Evolutionary conservation across 2,329 filamentous ascomycete species (phyloP), one percentile per base, ranked within the genome.

Genomic region (Arthrinium phaeospermum): DNA sequence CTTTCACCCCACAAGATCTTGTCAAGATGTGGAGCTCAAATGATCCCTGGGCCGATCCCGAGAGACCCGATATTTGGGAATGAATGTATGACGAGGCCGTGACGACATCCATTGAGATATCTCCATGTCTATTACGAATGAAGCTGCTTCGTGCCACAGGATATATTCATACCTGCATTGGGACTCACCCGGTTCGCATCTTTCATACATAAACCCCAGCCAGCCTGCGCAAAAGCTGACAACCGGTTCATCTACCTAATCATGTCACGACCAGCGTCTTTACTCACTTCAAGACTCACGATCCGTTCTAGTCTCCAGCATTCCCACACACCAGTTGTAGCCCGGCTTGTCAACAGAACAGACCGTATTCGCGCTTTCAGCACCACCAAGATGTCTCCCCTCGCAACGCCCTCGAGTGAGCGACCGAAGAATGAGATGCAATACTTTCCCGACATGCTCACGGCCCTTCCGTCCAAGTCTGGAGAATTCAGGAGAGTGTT

Each of bases 401-500:
- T 81, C 41, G 70, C 76, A 2, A 80, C 76, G 2, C 80, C 80
- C 3, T 81, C 78, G 22, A 79, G 73, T 64, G 82, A 85, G 24
- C 84, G 81, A 22, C 86, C 86, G 4, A 81, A 82, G 69, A 82
- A 87, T 69, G 83, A 91, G 75, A 91, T 92, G 88, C 86, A 86
- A n/a, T 88, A 90, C 79, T 91, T 92, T 74, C 86, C 87, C 0
- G 81, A 85, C 19, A 85, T 91, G 80, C 85, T 87, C 41, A 86
- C 84, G 12, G 82, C 86, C 10, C 83, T 90, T 68, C 84, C 90
- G 6, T 83, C 84, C 27, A 82, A 85, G 51, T 91, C 89, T 27
- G 85, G 82, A 3, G 87, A 90, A 72, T 92, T 91, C 78, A 83
- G 90, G 4, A 88, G 87, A 46, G 89, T 92, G 30, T 80, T 92